Base-by-base conservation (phyloP, 2,329 filamentous ascomycete species). In the Fusarium neocosmosporiellum region DNA sequence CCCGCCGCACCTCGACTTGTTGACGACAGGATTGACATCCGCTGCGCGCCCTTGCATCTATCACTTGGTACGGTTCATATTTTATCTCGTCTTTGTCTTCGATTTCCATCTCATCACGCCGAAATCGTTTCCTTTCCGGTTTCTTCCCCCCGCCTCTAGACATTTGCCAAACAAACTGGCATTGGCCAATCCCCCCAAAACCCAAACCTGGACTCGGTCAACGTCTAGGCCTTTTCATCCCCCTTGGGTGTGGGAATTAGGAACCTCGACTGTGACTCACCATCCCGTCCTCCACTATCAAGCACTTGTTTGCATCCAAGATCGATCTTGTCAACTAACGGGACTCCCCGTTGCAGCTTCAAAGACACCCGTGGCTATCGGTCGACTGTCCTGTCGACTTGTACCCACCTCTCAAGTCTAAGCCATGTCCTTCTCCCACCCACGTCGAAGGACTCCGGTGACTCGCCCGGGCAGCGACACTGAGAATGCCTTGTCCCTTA, bases 381-480 rank as follows among this genome's bases (percentile, higher is more conserved):
- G 73, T 75, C 71, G 68, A 76, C 71, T 75, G 27, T 75, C 48
- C 71, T 65, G 59, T 77, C 67, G 74, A 69, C 66, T 60, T 63
- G 67, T 75, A 76, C 75, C 78, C 76, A 78, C 77, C 77, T 70
- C 66, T 36, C 75, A 72, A 71, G 80, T 81, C 79, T 82, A 84
- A 84, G 83, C 79, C 81, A 87, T 87, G 86, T 84, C 85, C 65
- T 83, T 81, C 79, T 80, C 83, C 78, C 85, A 86, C 80, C 85
- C 85, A 80, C 82, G 82, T 77, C 82, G 85, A 80, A 84, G 85
- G 80, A 81, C 83, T 77, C 81, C 81, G 80, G 81, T 83, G 79
- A 83, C 82, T 83, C 81, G 81, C 72, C 75, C 78, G 69, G 81
- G 75, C 66, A 78, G 76, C 72, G 77, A 80, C 69, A 67, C 72